Percentiles rank a stretch among this genome's conserved stretches.
These are phyloP conservation scores for Lasiosphaeria ovina DNA, from an alignment of 495 filamentous ascomycete genomes.

Conservation along the genomic window DNA sequence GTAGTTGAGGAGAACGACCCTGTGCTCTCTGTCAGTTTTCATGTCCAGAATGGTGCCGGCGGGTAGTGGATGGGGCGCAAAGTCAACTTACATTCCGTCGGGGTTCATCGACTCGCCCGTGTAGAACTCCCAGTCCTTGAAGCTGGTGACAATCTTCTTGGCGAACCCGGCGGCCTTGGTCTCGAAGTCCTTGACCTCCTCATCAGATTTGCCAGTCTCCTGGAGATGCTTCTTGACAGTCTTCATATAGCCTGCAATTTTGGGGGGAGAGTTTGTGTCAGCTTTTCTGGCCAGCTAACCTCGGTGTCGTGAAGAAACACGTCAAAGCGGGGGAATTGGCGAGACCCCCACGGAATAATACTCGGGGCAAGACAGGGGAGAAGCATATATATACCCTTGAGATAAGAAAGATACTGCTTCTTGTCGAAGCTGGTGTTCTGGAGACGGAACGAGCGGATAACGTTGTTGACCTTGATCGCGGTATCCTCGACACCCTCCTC, in stretches of 20 bases:
- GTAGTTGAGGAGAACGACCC: conserved; percentile 94
- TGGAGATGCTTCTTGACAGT: conserved; percentile 67
- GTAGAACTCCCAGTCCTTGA: conserved; percentile 94
- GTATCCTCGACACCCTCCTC: conserved; percentile 70
- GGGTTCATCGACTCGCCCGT: conserved; percentile 87
- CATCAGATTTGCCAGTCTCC: conserved; percentile 57
- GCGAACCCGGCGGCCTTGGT: conserved; percentile 63
- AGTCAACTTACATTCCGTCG: conserved; percentile 72
- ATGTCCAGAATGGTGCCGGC: no score
- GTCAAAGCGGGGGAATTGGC: not conserved
- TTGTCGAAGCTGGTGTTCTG: conserved; percentile 76
- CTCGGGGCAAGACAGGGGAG: not conserved
- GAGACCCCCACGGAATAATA: not conserved
- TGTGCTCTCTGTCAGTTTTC: conserved; percentile 38
- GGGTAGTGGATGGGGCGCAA: conserved; percentile 12
- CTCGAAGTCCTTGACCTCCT: conserved; percentile 74
- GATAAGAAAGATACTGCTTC: conserved; percentile 72
- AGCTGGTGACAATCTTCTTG: conserved; percentile 79
- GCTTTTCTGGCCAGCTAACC: not conserved
- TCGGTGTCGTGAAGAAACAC: not conserved
- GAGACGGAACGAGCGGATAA: conserved; percentile 89
- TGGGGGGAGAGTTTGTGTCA: conserved; percentile 2
- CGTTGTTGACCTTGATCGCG: conserved; percentile 81
- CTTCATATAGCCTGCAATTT: conserved; percentile 79
- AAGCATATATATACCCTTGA: conserved; percentile 63